A percentile compares a stretch with the other conserved stretches of the same genome.
phyloP scores from a whole-genome alignment of 768 basidiomycete genomes.

The Termitomyces heimii region DNA sequence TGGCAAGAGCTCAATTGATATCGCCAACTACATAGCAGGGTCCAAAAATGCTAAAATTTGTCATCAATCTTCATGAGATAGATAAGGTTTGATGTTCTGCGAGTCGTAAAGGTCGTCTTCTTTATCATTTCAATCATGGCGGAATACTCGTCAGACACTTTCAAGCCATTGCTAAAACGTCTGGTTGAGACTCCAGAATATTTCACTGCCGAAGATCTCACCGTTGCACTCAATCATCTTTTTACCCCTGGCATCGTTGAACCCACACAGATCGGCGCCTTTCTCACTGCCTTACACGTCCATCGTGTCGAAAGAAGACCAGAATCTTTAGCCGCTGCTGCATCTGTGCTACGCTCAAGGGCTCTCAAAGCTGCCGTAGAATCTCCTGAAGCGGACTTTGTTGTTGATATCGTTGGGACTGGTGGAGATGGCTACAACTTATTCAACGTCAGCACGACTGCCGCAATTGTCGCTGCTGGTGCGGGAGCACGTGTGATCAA shows the following conservation, averaged over 20 bases:
- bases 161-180: conserved; percentile 72
- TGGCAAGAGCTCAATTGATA: no score
- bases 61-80: no score
- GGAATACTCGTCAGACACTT: conserved; percentile 36
- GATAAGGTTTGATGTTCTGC: no score
- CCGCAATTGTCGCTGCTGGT: conserved; percentile 90
- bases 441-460: conserved; percentile 95
- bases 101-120: no score
- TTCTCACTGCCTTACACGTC: conserved; percentile 81
- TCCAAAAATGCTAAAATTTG: no score
- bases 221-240: conserved; percentile 65
- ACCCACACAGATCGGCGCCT: conserved; percentile 80
- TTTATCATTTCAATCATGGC: conserved; percentile 7
- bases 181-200: conserved; percentile 77
- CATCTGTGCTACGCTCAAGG: conserved; percentile 63
- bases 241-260: conserved; percentile 58
- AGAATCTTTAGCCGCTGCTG: conserved; percentile 74
- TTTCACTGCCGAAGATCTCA: conserved; percentile 75
- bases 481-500: conserved; percentile 92
- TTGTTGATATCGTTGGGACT: conserved; percentile 79
- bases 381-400: conserved; percentile 59
- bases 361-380: conserved; percentile 60
- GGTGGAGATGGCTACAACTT: conserved; percentile 95
- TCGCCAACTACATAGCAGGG: no score
- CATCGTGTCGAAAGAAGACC: conserved; percentile 72